Conservation (phyloP, 140 eudicot genomes). For the Flaveria floridana region DNA sequence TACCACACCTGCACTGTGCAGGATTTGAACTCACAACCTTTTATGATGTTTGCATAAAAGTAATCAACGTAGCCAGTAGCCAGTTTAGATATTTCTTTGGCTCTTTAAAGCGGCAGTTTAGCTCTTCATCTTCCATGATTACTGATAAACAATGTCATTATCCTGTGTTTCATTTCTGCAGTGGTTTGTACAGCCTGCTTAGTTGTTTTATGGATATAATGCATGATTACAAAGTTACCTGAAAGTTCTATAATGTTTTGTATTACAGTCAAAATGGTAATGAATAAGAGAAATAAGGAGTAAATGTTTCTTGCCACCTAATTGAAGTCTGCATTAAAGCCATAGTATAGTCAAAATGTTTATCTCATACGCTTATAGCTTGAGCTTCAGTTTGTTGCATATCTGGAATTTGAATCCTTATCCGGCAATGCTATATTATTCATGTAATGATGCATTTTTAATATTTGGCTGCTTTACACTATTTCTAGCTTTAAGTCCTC, state of each 20-base stretch:
- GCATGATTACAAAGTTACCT: constrained; percentile 3
- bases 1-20: too few relatives aligned
- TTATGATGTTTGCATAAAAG: not conserved
- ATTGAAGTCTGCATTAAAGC: constrained; percentile 18
- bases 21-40: too few relatives aligned
- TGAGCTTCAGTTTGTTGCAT: constrained; percentile 34
- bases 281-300: not conserved
- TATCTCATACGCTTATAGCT: constrained; percentile 24
- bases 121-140: constrained; percentile 15
- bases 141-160: not conserved
- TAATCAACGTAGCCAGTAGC: constrained; percentile 11
- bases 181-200: constrained; percentile 17
- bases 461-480: constrained; percentile 21
- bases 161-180: constrained; percentile 1
- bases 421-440: constrained; percentile 27
- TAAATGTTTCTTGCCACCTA: constrained; percentile 14
- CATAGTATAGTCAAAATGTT: constrained; percentile 13
- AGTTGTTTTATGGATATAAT: not conserved
- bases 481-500: constrained; percentile 26
- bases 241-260: constrained; percentile 4
- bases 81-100: constrained; percentile 11
- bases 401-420: constrained; percentile 41
- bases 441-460: constrained; percentile 11
- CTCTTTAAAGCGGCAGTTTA: constrained; percentile 17
- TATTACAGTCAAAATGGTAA: not conserved